Conservation (phyloP, 805 yeast genomes). For the Scheffersomyces ergatensis region DNA sequence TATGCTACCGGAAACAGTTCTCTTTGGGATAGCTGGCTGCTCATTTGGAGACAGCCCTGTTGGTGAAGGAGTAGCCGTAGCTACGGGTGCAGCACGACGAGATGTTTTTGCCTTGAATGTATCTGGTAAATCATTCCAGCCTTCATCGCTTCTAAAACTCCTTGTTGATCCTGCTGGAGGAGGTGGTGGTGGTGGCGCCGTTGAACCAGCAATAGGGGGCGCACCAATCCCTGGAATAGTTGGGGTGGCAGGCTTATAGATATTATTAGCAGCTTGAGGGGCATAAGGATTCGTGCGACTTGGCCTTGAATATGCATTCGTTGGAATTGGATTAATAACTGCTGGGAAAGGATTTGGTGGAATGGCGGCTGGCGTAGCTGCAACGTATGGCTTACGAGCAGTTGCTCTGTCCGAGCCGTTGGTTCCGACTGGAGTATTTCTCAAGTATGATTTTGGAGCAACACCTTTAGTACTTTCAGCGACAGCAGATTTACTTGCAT, state of each 20-base stretch:
- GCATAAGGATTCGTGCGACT: conserved; percentile 21
- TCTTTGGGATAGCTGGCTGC: conserved; percentile 13
- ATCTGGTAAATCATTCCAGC: conserved; percentile 72
- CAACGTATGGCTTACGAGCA: conserved; percentile 12
- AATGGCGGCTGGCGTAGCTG: conserved; percentile 2
- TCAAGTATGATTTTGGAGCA: conserved; percentile 12
- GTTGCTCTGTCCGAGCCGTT: conserved; percentile 10
- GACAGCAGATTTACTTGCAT: conserved; percentile 1
- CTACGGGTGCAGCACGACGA: conserved; percentile 45
- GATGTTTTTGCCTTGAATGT: conserved; percentile 40
- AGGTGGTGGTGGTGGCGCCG: conserved; percentile 17
- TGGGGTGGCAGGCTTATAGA: conserved; percentile 19
- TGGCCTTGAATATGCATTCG: conserved; percentile 13
- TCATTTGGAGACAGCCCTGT: conserved; percentile 18
- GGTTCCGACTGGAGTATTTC: conserved; percentile 14
- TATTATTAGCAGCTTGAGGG: conserved; percentile 19
- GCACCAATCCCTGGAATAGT: conserved; percentile 3
- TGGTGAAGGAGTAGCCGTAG: conserved; percentile 21
- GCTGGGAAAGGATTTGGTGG: conserved; percentile 7
- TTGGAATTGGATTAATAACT: conserved; percentile 11
- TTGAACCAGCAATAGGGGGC: conserved; percentile 5
- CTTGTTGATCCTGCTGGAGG: conserved; percentile 22
- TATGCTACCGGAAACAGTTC: conserved; percentile 16
- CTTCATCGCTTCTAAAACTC: conserved; percentile 51
- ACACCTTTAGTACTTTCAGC: conserved; percentile 4